Evolutionary conservation across 1,284 basidiomycete species (phyloP).

Genomic region (Peniophora sp.): DNA sequence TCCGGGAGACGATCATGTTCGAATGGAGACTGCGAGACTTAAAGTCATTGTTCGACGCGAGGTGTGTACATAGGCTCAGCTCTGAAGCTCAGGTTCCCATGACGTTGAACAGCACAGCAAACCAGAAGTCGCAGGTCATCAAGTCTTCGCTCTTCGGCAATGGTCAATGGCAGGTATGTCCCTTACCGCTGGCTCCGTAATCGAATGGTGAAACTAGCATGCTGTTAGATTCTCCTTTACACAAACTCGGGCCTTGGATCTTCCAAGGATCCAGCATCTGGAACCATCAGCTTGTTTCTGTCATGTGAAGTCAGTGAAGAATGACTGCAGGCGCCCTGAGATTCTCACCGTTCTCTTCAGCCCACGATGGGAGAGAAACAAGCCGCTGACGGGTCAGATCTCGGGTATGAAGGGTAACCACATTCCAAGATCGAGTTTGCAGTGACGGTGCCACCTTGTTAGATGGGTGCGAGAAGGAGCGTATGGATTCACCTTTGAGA

Average conservation of each 20-base stretch:
- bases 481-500: constrained; percentile 80
- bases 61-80: constrained; percentile 28
- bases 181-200: not conserved
- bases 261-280: constrained; percentile 30
- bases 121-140: constrained; percentile 62
- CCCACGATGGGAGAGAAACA: constrained; percentile 75
- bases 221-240: constrained; percentile 64
- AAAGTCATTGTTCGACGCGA: constrained; percentile 64
- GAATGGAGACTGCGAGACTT: constrained; percentile 72
- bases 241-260: constrained; percentile 64
- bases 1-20: constrained; percentile 56
- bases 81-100: not conserved
- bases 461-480: constrained; percentile 81
- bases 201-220: not conserved
- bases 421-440: not conserved
- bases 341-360: constrained; percentile 28
- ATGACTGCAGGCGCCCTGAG: not conserved
- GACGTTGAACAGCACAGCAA: constrained; percentile 41
- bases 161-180: constrained; percentile 60
- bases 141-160: constrained; percentile 60
- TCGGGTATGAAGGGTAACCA: constrained; percentile 33
- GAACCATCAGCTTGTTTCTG: constrained; percentile 68
- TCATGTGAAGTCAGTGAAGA: constrained; percentile 62
- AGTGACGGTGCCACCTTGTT: not conserved
- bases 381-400: constrained; percentile 39